Base-by-base conservation (phyloP, 257 asterid species). In the Ehretia macrophylla region DNA sequence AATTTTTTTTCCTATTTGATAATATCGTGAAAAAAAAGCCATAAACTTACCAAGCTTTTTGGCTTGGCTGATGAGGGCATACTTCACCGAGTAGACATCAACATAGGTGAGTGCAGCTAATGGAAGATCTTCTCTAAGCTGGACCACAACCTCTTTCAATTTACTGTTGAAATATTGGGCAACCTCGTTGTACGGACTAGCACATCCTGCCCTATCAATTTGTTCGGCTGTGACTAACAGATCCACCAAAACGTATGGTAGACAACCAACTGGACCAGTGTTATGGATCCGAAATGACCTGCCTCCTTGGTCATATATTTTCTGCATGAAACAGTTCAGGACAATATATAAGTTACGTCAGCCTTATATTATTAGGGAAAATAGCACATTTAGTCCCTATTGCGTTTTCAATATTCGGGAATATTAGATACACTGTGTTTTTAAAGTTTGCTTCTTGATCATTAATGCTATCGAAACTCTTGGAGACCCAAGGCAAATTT, bases 221-320 rank as follows among this genome's bases (percentile, higher is more conserved):
- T 83, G 90, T 45, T 83, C 74, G 17, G 86, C 76, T 40, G 83
- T 73, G 39, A 81, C 76, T 1, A 77, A 75, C 6, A 82, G 73
- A 62, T 85, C 95, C 93, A 88, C 70, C n/a, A 87, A 14, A 4
- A 81, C 67, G 23, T 79, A 85, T 1, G 92, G 95, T 51, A 83
- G 56, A 62, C 95, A 88, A 35, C 96, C 95, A 1, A 65, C 85
- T 0, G 92, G 90, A 23, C 86, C 89, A 0, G 96, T 88, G 69
- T 88, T 88, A 72, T 87, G 96, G 52, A 87, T 77, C 94, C 87
- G 82, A 74, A 87, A 85, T 8, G 84, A 72, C 62, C 85, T 75
- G 32, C 89, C 96, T 18, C 96, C 91, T 55, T 54, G 60, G 8
- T n/a, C 61, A 64, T 85, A 82, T 23, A 87, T 20, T 51, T 66